A percentile compares a stretch with the other conserved stretches of the same genome.
Evolutionary conservation across 1,139 yeast genomes (phyloP).

Genomic region (Blastobotrys niveus): DNA sequence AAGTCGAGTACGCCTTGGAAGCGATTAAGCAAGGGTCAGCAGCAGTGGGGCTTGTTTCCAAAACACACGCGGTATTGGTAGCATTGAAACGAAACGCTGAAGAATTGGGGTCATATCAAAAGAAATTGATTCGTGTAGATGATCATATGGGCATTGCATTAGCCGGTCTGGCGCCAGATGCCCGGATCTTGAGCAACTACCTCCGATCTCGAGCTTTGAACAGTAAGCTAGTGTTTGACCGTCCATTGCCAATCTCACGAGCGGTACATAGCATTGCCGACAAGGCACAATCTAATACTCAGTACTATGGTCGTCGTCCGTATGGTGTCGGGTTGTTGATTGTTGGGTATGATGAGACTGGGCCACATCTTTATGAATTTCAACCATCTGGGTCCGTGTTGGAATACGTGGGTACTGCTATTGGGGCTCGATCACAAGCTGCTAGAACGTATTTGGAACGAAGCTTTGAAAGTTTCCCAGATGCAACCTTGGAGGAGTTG

Average conservation of each 20-base stretch:
- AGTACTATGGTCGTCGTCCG: slow-evolving; percentile 92
- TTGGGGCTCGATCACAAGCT: slow-evolving; percentile 98
- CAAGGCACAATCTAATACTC: slow-evolving; percentile 96
- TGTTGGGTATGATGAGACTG: slow-evolving; percentile 90
- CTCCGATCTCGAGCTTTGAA: slow-evolving; percentile 89
- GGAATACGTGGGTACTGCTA: slow-evolving; percentile 90
- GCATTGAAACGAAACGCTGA: slow-evolving; percentile 95
- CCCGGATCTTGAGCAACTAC: slow-evolving; percentile 82
- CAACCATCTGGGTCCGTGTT: slow-evolving; percentile 92
- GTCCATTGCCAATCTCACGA: slow-evolving; percentile 79
- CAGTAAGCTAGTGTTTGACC: slow-evolving; percentile 76
- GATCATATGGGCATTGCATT: slow-evolving; percentile 91
- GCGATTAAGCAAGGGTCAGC: slow-evolving; percentile 98
- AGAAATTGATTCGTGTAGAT: slow-evolving; percentile 86
- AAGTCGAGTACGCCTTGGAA: slow-evolving; percentile 90
- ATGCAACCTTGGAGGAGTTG: slow-evolving; percentile 62
- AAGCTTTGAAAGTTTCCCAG: slow-evolving; percentile 60
- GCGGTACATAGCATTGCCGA: slow-evolving; percentile 88
- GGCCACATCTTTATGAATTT: slow-evolving; percentile 91
- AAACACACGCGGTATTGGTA: slow-evolving; percentile 81
- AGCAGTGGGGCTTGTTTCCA: slow-evolving; percentile 87
- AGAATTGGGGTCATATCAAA: slow-evolving; percentile 93
- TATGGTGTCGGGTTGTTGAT: slow-evolving; percentile 93
- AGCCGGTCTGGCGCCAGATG: slow-evolving; percentile 98
- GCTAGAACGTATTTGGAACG: slow-evolving; percentile 94